These are phyloP conservation scores for Mortierella antarctica DNA, from an alignment of 192 early-diverging fungal genomes.

Conservation along the genomic window DNA sequence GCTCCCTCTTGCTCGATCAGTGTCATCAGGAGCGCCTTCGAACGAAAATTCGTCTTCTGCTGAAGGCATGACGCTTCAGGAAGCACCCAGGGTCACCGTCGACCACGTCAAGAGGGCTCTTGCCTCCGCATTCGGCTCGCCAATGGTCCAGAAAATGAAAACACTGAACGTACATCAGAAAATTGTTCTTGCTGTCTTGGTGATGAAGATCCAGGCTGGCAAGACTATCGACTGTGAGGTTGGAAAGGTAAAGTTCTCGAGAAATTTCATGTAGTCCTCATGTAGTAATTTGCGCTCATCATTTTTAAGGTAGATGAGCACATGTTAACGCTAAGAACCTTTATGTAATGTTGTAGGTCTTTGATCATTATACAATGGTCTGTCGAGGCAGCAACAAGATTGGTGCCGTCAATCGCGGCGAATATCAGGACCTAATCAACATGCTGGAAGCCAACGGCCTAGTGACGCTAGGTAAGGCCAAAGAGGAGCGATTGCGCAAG, in stretches of 20 bases:
- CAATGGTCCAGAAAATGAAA: slow-evolving; percentile 70
- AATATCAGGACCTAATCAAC: slow-evolving; percentile 77
- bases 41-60: background rate
- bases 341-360: slow-evolving; percentile 34
- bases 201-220: slow-evolving; percentile 55
- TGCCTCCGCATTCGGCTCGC: slow-evolving; percentile 66
- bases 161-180: slow-evolving; percentile 85
- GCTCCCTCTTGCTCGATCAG: background rate
- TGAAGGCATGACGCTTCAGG: slow-evolving; percentile 26
- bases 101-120: slow-evolving; percentile 80
- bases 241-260: slow-evolving; percentile 56
- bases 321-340: background rate
- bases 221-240: slow-evolving; percentile 57
- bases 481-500: slow-evolving; percentile 54
- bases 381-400: slow-evolving; percentile 63
- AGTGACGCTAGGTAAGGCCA: slow-evolving; percentile 56
- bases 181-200: slow-evolving; percentile 70
- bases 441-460: slow-evolving; percentile 80
- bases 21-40: background rate
- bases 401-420: slow-evolving; percentile 74
- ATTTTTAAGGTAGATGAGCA: too few relatives aligned
- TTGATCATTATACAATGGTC: slow-evolving; percentile 70
- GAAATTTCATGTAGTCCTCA: slow-evolving; percentile 10
- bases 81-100: slow-evolving; percentile 77
- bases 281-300: too few relatives aligned